phyloP scores from a whole-genome alignment of 257 asterid species.

The Verbena officinalis region DNA sequence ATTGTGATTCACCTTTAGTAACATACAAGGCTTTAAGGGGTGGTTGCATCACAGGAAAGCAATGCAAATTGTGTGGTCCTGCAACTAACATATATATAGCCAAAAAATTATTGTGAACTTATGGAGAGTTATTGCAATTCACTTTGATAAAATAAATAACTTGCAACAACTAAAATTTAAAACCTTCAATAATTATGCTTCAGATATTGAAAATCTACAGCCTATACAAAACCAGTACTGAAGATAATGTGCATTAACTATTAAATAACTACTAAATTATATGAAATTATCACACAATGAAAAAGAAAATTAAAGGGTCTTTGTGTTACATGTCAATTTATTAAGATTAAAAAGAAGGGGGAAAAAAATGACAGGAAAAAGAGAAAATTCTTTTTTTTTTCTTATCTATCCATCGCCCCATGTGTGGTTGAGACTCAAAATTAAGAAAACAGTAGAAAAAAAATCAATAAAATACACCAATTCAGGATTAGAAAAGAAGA shows the following conservation, averaged over 20 bases:
- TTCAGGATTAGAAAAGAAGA: neutral
- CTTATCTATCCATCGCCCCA: slow-evolving; percentile 17
- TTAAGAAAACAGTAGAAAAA: no score
- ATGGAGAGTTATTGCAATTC: slow-evolving; percentile 33
- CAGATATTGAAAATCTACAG: slow-evolving; percentile 25
- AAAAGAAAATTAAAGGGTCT: neutral
- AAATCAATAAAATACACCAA: neutral
- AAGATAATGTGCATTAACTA: neutral
- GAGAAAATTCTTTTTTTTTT: neutral
- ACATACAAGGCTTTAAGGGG: slow-evolving; percentile 17
- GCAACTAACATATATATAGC: slow-evolving; percentile 21
- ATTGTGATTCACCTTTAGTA: slow-evolving; percentile 5
- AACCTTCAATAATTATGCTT: neutral
- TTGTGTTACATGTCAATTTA: no score
- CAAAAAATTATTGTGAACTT: slow-evolving; percentile 31
- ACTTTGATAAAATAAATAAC: slow-evolving; percentile 20
- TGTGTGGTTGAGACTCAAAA: slow-evolving; percentile 29
- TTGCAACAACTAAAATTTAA: slow-evolving; percentile 19
- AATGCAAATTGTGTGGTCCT: slow-evolving; percentile 42
- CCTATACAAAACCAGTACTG: slow-evolving; percentile 25
- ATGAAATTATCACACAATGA: no score
- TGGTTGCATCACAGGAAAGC: slow-evolving; percentile 35
- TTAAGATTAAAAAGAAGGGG: slow-evolving; percentile 15
- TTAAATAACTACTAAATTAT: neutral
- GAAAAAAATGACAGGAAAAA: neutral